phyloP scores from a whole-genome alignment of 2,329 filamentous ascomycete genomes.

The Aspergillus ruber region DNA sequence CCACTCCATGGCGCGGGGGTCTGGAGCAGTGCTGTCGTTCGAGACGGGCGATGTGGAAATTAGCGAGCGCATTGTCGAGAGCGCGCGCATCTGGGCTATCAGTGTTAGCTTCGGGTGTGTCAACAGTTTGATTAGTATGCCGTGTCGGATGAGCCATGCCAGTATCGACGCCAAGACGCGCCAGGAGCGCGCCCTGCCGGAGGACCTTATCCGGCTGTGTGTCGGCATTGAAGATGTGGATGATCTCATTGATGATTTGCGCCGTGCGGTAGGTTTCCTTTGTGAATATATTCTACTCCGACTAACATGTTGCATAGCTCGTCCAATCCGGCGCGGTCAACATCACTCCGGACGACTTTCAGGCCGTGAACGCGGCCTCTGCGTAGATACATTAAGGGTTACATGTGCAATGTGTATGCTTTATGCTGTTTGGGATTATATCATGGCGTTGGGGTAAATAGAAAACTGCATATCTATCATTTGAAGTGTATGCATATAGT shows the following conservation, averaged over 20 bases:
- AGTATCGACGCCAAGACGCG: constrained; percentile 95
- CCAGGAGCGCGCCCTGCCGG: constrained; percentile 81
- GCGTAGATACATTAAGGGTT: not conserved
- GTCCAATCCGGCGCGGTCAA: constrained; percentile 91
- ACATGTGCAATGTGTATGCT: not conserved
- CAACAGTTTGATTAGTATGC: constrained; percentile 98
- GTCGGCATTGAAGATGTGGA: constrained; percentile 92
- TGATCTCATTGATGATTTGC: constrained; percentile 88
- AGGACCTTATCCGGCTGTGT: constrained; percentile 92
- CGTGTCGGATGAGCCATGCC: constrained; percentile 98
- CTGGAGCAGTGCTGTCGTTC: constrained; percentile 90
- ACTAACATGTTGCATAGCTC: constrained; percentile 48
- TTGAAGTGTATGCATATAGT: not conserved
- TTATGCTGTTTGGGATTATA: not conserved
- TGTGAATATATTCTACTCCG: not conserved
- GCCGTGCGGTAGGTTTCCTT: constrained; percentile 66
- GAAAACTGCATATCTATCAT: not conserved
- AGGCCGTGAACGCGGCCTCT: constrained; percentile 43
- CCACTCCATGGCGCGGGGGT: constrained; percentile 88
- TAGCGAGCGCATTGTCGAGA: constrained; percentile 90
- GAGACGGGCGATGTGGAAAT: constrained; percentile 82
- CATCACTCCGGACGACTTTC: constrained; percentile 75
- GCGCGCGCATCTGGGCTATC: constrained; percentile 85
- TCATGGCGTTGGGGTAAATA: constrained; percentile 1
- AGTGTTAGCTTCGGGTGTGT: constrained; percentile 97